Percentiles rank a stretch among this genome's conserved stretches.
These are phyloP conservation scores for Dactylis glomerata DNA, from an alignment of 176 grass and related monocot species.

Conservation along the genomic window DNA sequence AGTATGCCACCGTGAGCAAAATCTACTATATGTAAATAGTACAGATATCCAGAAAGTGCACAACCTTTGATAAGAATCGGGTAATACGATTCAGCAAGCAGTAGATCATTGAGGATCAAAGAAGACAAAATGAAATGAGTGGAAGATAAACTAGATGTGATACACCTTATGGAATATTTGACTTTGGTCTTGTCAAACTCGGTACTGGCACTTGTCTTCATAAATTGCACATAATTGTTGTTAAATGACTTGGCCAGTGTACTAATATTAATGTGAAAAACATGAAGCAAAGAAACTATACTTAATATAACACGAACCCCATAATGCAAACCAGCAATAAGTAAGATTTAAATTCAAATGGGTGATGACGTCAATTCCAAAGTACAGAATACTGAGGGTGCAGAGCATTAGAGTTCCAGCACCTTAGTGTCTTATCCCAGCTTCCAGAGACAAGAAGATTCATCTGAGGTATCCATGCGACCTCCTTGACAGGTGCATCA, in stretches of 20 bases:
- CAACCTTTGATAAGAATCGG: not conserved
- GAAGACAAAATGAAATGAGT: not conserved
- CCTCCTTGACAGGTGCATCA: slow-evolving; percentile 80
- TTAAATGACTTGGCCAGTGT: not conserved
- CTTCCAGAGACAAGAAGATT: slow-evolving; percentile 89
- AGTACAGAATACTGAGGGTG: not conserved
- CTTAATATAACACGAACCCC: not conserved
- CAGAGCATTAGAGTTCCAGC: not conserved
- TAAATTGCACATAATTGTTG: not conserved
- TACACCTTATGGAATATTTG: not conserved
- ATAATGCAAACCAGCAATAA: not conserved
- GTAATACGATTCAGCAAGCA: not conserved
- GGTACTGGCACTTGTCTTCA: not conserved
- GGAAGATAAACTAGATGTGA: not conserved
- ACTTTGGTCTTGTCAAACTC: not conserved
- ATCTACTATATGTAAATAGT: not conserved
- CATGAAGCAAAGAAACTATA: not conserved
- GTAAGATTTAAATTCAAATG: not conserved
- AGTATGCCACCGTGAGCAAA: not conserved
- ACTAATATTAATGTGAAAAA: not conserved
- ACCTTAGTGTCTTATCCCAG: slow-evolving; percentile 95
- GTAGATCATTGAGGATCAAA: not conserved
- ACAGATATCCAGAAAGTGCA: slow-evolving; percentile 10
- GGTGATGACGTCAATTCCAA: not conserved
- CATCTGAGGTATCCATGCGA: slow-evolving; percentile 89